A percentile compares a stretch with the other conserved stretches of the same genome.
Evolutionary conservation across 1,284 basidiomycete genomes (phyloP).

Genomic region (Leccinum pachyderme): DNA sequence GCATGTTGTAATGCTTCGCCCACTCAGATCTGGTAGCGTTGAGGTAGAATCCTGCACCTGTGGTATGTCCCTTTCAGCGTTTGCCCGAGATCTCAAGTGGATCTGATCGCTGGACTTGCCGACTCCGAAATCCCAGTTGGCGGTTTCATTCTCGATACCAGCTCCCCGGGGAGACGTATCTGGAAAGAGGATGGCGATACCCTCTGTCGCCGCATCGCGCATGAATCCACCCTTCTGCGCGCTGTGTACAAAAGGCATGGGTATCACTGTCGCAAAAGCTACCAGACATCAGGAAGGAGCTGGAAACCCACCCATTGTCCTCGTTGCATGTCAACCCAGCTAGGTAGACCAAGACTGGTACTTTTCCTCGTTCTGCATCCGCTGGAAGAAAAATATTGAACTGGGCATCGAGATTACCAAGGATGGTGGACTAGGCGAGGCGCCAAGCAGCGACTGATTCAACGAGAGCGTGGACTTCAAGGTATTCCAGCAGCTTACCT

Average conservation of each 20-base stretch:
- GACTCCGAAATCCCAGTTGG: slow-evolving; percentile 91
- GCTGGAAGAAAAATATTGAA: slow-evolving; percentile 92
- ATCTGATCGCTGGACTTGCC: slow-evolving; percentile 35
- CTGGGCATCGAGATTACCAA: slow-evolving; percentile 77
- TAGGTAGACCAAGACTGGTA: slow-evolving; percentile 87
- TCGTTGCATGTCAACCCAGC: slow-evolving; percentile 95
- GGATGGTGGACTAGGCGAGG: slow-evolving; percentile 54
- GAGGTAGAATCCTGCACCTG: slow-evolving; percentile 91
- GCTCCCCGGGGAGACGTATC: slow-evolving; percentile 96
- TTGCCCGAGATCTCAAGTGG: neutral
- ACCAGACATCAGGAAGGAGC: slow-evolving; percentile 1
- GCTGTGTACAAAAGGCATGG: slow-evolving; percentile 36
- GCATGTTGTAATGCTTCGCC: slow-evolving; percentile 89
- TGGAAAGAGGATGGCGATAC: slow-evolving; percentile 91
- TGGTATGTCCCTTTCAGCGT: slow-evolving; percentile 2
- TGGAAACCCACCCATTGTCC: slow-evolving; percentile 75
- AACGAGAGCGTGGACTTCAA: neutral
- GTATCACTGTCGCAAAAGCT: neutral
- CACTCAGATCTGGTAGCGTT: slow-evolving; percentile 83
- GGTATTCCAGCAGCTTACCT: slow-evolving; percentile 40
- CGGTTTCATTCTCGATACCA: slow-evolving; percentile 83
- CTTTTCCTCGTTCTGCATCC: slow-evolving; percentile 54
- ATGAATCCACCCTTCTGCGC: slow-evolving; percentile 89
- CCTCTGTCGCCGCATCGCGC: slow-evolving; percentile 74
- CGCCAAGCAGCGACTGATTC: neutral